These are phyloP conservation scores for Ophiostoma angusticollis DNA, from an alignment of 2,329 filamentous ascomycete species.

Conservation along the genomic window DNA sequence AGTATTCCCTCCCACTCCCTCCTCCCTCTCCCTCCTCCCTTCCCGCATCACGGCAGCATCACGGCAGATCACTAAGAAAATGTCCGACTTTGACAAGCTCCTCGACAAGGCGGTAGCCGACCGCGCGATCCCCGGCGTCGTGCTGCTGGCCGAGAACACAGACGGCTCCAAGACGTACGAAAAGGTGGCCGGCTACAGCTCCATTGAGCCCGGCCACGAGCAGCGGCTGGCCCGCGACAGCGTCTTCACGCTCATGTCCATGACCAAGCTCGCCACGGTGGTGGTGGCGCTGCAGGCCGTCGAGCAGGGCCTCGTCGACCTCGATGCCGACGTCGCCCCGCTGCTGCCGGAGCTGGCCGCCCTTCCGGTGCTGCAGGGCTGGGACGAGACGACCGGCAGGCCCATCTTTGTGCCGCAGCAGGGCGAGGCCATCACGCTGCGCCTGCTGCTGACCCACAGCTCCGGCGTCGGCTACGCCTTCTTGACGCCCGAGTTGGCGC, in stretches of 20 bases:
- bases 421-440: slow-evolving; percentile 13
- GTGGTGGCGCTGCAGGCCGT: slow-evolving; percentile 34
- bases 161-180: slow-evolving; percentile 12
- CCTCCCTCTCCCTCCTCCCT: not conserved
- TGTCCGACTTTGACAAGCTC: slow-evolving; percentile 12
- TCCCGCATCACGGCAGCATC: slow-evolving; percentile 2
- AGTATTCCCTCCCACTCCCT: not conserved
- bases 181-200: slow-evolving; percentile 13
- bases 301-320: slow-evolving; percentile 29
- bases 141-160: slow-evolving; percentile 14
- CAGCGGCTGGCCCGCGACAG: slow-evolving; percentile 16
- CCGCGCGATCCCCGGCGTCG: slow-evolving; percentile 13
- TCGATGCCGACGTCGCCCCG: slow-evolving; percentile 31
- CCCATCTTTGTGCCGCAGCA: slow-evolving; percentile 4
- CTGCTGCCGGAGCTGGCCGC: slow-evolving; percentile 14
- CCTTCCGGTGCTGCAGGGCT: slow-evolving; percentile 9
- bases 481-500: slow-evolving; percentile 7
- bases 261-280: slow-evolving; percentile 31
- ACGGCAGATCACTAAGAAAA: too few relatives aligned
- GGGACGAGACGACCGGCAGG: not conserved
- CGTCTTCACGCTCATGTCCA: slow-evolving; percentile 23
- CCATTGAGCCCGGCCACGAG: slow-evolving; percentile 11
- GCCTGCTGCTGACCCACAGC: slow-evolving; percentile 12
- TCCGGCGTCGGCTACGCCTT: slow-evolving; percentile 14
- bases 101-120: slow-evolving; percentile 13